Evolutionary conservation across 441 rosid genomes (phyloP), one percentile per base, ranked within the genome.

Genomic region (Populus hybrid): DNA sequence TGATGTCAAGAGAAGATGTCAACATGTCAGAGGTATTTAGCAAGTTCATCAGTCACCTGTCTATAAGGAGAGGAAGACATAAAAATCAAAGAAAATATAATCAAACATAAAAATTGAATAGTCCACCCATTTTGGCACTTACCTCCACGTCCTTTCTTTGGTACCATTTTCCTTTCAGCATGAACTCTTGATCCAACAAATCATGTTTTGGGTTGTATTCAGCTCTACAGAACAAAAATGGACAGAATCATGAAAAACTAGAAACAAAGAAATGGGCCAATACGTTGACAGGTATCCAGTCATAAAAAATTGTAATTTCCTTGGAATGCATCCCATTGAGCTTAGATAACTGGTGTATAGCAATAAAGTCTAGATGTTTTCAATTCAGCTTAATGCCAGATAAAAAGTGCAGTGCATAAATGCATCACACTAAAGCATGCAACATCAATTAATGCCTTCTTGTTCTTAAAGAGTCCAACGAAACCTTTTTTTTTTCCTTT

Each of bases 81-180:
- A 42, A 11, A 42, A 42, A 42, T 42, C 50, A 42, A 10, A 42
- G 16, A 42, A 42, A 42, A 10, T 42, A 42, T 10, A 42, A 42
- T 42, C 50, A 42, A 42, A 42, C 50, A 42, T 42, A 61, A 71
- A 64, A 6, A 64, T 66, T 10, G 7, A 5, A 18, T 11, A 5
- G 63, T 38, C 23, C 9, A n/a, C 50, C 16, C 61, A 35, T 4
- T 6, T 69, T 28, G 67, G 72, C 67, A 14, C 19, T 78, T 85
- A 93, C 98, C 98, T 95, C 93, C 79, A 92, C 74, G 83, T 95
- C 99, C 77, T 90, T 95, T 79, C 99, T 88, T 79, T 85, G 94
- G 82, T 89, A 92, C 92, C 93, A 87, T 87, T 95, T 95, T 76
- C 96, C 94, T 85, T 85, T 94, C 85, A 94, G 87, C 85, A 83